Percentiles rank a stretch among this genome's conserved stretches.
Conservation (phyloP, 768 basidiomycete species). For the Gloeostereum incarnatum region DNA sequence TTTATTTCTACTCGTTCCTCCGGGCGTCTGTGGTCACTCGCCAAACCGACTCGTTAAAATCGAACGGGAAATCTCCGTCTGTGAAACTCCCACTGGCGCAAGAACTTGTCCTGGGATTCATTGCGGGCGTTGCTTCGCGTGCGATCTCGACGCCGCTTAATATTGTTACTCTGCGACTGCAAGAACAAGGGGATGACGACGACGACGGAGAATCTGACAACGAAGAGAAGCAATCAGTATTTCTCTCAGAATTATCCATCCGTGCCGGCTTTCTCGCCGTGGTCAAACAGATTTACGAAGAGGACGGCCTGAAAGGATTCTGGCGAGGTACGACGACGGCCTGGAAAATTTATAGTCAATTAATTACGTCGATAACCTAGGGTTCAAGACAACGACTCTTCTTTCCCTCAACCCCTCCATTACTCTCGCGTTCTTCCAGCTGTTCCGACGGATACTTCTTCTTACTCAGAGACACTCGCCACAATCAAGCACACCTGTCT, state of each 20-base stretch:
- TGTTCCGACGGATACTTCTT: constrained; percentile 31
- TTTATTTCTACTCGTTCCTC: constrained; percentile 47
- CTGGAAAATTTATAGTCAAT: not conserved
- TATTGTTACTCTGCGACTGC: constrained; percentile 45
- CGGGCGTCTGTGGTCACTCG: constrained; percentile 5
- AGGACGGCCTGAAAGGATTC: constrained; percentile 42
- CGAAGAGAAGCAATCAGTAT: constrained; percentile 6
- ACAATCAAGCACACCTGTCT: constrained; percentile 1
- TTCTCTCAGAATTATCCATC: constrained; percentile 10
- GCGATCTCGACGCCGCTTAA: constrained; percentile 46
- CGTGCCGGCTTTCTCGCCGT: constrained; percentile 19
- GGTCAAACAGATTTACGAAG: constrained; percentile 31
- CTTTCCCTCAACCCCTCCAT: constrained; percentile 50
- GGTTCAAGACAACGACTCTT: constrained; percentile 39
- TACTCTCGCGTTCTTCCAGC: constrained; percentile 44
- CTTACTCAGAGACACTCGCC: constrained; percentile 13
- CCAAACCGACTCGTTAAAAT: constrained; percentile 3
- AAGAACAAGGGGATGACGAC: constrained; percentile 28
- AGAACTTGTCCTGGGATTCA: constrained; percentile 45
- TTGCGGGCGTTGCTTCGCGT: constrained; percentile 47
- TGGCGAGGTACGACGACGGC: constrained; percentile 36
- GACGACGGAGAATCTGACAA: constrained; percentile 14
- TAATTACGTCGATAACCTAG: constrained; percentile 16
- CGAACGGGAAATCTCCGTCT: constrained; percentile 9
- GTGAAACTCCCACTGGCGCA: constrained; percentile 30